Evolutionary conservation across 306 rosid genomes (phyloP).

Genomic region (Purshia tridentata): DNA sequence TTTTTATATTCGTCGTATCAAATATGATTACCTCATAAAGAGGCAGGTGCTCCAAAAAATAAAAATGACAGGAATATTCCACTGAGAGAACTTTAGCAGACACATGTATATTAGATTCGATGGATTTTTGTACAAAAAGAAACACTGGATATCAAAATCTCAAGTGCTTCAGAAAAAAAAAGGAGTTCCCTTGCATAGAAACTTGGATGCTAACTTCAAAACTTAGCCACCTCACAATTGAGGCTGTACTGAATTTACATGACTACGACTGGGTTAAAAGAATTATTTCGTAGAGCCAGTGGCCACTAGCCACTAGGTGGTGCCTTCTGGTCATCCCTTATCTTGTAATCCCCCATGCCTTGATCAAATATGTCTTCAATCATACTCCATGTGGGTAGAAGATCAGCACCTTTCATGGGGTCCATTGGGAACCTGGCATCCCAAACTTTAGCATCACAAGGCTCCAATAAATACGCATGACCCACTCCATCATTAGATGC

Average conservation of each 20-base stretch:
- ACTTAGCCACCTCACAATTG: neutral
- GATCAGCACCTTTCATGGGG: constrained; percentile 36
- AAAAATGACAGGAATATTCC: constrained; percentile 7
- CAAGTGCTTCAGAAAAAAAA: constrained; percentile 11
- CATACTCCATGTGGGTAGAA: constrained; percentile 53
- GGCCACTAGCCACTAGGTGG: constrained; percentile 14
- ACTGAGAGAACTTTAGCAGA: neutral
- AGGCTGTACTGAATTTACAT: constrained; percentile 5
- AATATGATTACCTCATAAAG: too few relatives aligned
- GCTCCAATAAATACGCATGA: constrained; percentile 38
- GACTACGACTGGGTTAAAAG: neutral
- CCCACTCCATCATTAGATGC: constrained; percentile 26
- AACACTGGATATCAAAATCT: constrained; percentile 18
- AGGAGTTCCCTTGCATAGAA: constrained; percentile 9
- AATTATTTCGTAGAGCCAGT: neutral
- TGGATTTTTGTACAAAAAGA: constrained; percentile 20
- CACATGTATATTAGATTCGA: constrained; percentile 13
- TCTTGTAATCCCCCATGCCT: constrained; percentile 33
- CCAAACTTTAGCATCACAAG: constrained; percentile 51
- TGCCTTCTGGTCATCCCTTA: constrained; percentile 26
- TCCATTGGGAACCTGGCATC: constrained; percentile 32
- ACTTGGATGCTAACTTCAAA: constrained; percentile 1
- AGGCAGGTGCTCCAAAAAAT: neutral
- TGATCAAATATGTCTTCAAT: constrained; percentile 53
- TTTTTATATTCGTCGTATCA: neutral